Conservation (phyloP, 2,329 filamentous ascomycete genomes). For the Nemania serpens region DNA sequence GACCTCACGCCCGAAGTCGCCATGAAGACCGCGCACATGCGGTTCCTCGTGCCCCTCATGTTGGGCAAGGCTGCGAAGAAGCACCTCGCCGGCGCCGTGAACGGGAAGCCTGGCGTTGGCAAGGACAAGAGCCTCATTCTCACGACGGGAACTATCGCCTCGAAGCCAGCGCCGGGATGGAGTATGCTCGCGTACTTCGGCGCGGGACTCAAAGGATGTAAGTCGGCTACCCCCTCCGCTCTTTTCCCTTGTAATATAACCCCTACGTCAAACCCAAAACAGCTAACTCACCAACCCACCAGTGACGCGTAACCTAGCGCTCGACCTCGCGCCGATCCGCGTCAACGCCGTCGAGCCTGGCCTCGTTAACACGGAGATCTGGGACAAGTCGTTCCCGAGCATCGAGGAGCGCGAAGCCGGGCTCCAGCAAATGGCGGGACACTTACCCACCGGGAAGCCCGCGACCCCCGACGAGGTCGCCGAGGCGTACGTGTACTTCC, state of each 20-base stretch:
- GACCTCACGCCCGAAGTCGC: constrained; percentile 38
- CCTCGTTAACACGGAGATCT: constrained; percentile 36
- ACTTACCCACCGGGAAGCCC: constrained; percentile 27
- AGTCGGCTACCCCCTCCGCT: neutral
- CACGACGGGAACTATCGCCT: constrained; percentile 36
- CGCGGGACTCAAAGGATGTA: constrained; percentile 32
- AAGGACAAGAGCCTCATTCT: constrained; percentile 32
- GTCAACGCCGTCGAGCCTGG: constrained; percentile 41
- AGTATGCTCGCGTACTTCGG: constrained; percentile 32
- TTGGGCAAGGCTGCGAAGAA: constrained; percentile 41
- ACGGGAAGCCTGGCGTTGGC: constrained; percentile 1
- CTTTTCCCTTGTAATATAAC: neutral
- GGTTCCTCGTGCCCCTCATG: constrained; percentile 41
- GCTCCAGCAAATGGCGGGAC: constrained; percentile 14
- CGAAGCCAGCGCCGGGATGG: constrained; percentile 30
- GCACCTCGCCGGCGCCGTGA: constrained; percentile 33
- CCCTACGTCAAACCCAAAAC: neutral
- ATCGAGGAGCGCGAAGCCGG: constrained; percentile 19
- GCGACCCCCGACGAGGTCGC: constrained; percentile 36
- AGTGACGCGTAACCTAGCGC: constrained; percentile 38
- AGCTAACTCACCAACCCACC: neutral
- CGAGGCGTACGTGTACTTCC: constrained; percentile 40
- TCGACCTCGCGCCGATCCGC: constrained; percentile 38
- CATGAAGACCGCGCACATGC: constrained; percentile 37
- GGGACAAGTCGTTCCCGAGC: constrained; percentile 32